Percentiles rank a stretch among this genome's conserved stretches.
These are phyloP conservation scores for Sutorius eximius DNA, from an alignment of 1,284 basidiomycete genomes.

Conservation along the genomic window DNA sequence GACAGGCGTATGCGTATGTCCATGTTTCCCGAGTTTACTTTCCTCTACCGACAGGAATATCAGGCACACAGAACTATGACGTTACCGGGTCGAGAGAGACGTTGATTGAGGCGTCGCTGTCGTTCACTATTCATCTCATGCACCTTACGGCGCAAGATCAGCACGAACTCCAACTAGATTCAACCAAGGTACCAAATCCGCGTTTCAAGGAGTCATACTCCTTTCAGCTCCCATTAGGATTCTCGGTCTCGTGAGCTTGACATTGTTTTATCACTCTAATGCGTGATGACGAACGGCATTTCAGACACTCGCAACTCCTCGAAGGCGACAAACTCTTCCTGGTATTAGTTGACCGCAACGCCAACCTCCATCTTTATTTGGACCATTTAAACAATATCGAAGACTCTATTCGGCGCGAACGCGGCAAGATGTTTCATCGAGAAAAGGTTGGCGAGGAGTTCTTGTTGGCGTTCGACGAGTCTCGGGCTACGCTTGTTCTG, in stretches of 20 bases:
- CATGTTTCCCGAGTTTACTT: neutral
- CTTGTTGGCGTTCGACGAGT: constrained; percentile 50
- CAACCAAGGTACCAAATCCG: constrained; percentile 40
- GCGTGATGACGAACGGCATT: neutral
- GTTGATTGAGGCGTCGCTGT: constrained; percentile 26
- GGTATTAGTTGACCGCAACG: constrained; percentile 37
- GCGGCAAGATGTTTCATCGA: constrained; percentile 39
- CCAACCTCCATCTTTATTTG: constrained; percentile 39
- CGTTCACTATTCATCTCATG: constrained; percentile 41
- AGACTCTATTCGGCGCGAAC: constrained; percentile 29
- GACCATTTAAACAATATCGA: constrained; percentile 38
- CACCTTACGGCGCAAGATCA: constrained; percentile 43
- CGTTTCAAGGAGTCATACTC: constrained; percentile 26
- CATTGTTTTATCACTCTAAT: neutral
- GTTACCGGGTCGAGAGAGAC: constrained; percentile 22
- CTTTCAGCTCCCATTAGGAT: constrained; percentile 39
- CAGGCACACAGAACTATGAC: constrained; percentile 17
- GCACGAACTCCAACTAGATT: constrained; percentile 43
- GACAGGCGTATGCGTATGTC: constrained; percentile 14
- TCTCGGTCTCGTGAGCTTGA: constrained; percentile 39
- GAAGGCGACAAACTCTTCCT: constrained; percentile 42
- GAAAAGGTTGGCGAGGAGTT: constrained; percentile 47
- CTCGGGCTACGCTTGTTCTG: constrained; percentile 45
- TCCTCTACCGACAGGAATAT: neutral
- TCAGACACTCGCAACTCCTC: constrained; percentile 41